A percentile compares a stretch with the other conserved stretches of the same genome.
Conservation (phyloP, 768 basidiomycete genomes). For the Arthromyces matolae region DNA sequence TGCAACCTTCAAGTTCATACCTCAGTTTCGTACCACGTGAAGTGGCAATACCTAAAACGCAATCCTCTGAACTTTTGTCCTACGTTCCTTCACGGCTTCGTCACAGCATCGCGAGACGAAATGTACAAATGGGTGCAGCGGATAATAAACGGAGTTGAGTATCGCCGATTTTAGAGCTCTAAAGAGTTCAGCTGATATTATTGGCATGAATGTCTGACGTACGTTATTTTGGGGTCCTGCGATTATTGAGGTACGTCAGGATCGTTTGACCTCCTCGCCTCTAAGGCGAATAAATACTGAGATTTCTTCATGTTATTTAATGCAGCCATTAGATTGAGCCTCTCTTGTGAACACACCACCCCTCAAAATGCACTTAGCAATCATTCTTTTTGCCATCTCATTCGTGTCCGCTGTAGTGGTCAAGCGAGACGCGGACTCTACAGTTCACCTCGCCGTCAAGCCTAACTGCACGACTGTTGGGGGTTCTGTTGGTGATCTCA, state of each 20-base stretch:
- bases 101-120: constrained; percentile 6
- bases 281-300: constrained; percentile 11
- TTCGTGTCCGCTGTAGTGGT: constrained; percentile 17
- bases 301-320: background rate
- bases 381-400: constrained; percentile 18
- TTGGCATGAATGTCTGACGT: background rate
- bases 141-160: constrained; percentile 21
- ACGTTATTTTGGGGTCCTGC: background rate
- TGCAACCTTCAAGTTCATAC: constrained; percentile 1
- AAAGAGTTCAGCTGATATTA: constrained; percentile 12
- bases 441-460: constrained; percentile 37
- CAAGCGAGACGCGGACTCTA: constrained; percentile 7
- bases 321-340: background rate
- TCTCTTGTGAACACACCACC: background rate
- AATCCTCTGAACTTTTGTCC: background rate
- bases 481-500: constrained; percentile 40
- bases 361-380: constrained; percentile 14
- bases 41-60: constrained; percentile 1
- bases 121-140: constrained; percentile 18
- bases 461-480: constrained; percentile 41
- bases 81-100: background rate
- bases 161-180: constrained; percentile 8
- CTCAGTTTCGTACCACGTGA: constrained; percentile 4
- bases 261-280: too few relatives aligned
- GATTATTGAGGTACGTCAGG: too few relatives aligned